Conservation (phyloP, 768 basidiomycete genomes). For the Hypholoma sublateritium region DNA sequence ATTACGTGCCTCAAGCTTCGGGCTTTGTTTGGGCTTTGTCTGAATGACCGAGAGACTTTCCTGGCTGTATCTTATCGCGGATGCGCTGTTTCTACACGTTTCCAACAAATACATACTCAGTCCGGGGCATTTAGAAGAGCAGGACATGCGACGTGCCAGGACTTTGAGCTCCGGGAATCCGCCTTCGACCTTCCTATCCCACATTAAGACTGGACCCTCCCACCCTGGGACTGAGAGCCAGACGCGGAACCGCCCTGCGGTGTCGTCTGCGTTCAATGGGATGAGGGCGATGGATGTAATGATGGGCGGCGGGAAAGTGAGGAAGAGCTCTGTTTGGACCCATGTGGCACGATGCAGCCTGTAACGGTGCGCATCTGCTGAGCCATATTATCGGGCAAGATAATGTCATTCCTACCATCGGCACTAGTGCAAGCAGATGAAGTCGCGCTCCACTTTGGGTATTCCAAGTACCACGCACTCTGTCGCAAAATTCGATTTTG, state of each 20-base stretch:
- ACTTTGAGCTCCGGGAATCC: slow-evolving; percentile 91
- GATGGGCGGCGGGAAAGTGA: slow-evolving; percentile 85
- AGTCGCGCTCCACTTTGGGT: not conserved
- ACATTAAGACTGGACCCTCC: slow-evolving; percentile 52
- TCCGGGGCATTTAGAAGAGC: not conserved
- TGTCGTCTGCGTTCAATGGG: slow-evolving; percentile 77
- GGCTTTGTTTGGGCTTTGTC: slow-evolving; percentile 42
- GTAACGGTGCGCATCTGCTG: slow-evolving; percentile 1
- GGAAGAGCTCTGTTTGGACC: slow-evolving; percentile 89
- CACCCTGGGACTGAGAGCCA: slow-evolving; percentile 60
- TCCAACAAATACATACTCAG: not conserved
- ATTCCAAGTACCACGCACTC: slow-evolving; percentile 49
- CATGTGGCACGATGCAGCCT: slow-evolving; percentile 94
- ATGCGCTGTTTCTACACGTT: slow-evolving; percentile 79
- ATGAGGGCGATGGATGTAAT: slow-evolving; percentile 68
- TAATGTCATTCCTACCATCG: slow-evolving; percentile 58
- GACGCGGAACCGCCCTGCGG: slow-evolving; percentile 87
- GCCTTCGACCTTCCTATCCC: slow-evolving; percentile 91
- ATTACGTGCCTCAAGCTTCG: too few species aligned
- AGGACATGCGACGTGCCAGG: slow-evolving; percentile 49
- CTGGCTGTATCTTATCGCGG: slow-evolving; percentile 80
- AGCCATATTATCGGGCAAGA: not conserved
- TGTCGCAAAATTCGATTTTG: slow-evolving; percentile 91
- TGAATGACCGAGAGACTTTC: slow-evolving; percentile 83
- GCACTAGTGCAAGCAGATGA: slow-evolving; percentile 45